Evolutionary conservation across 108 stramenopile species (phyloP).

Genomic region (Nitzschia putrida): DNA sequence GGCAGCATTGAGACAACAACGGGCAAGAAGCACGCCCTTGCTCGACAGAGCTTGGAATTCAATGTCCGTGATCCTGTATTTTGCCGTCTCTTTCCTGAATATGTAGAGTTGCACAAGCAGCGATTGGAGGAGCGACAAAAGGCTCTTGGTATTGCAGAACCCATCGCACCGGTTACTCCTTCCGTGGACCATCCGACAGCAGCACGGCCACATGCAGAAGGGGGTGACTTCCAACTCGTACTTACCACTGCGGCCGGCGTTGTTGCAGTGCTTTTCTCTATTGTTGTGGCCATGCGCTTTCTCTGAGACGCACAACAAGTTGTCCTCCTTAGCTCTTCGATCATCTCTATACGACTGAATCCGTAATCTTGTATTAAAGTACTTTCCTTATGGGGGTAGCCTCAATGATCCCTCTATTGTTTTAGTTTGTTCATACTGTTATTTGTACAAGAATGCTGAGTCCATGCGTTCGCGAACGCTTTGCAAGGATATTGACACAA

Average conservation of each 20-base stretch:
- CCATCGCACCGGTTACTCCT: constrained; percentile 6
- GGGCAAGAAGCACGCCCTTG: constrained; percentile 72
- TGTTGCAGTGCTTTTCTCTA: constrained; percentile 60
- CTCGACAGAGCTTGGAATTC: constrained; percentile 79
- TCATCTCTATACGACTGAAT: background rate
- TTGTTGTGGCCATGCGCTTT: constrained; percentile 64
- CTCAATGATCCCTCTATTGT: no score
- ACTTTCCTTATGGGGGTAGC: no score
- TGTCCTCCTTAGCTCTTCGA: background rate
- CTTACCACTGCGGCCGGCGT: constrained; percentile 65
- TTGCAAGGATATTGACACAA: constrained; percentile 82
- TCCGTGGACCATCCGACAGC: constrained; percentile 20
- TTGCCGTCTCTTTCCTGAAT: constrained; percentile 77
- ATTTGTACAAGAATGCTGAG: no score
- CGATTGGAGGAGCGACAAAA: constrained; percentile 45
- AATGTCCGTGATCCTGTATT: constrained; percentile 76
- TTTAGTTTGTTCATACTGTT: no score
- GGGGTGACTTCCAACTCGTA: constrained; percentile 32
- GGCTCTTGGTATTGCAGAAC: constrained; percentile 31
- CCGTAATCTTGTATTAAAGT: no score
- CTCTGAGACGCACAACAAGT: constrained; percentile 33
- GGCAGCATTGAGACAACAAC: constrained; percentile 83
- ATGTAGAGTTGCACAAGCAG: constrained; percentile 66
- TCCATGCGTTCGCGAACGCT: constrained; percentile 83
- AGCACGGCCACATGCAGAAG: constrained; percentile 17